Conservation (phyloP, 192 early-diverging fungal species). For the Entomortierella lignicola region DNA sequence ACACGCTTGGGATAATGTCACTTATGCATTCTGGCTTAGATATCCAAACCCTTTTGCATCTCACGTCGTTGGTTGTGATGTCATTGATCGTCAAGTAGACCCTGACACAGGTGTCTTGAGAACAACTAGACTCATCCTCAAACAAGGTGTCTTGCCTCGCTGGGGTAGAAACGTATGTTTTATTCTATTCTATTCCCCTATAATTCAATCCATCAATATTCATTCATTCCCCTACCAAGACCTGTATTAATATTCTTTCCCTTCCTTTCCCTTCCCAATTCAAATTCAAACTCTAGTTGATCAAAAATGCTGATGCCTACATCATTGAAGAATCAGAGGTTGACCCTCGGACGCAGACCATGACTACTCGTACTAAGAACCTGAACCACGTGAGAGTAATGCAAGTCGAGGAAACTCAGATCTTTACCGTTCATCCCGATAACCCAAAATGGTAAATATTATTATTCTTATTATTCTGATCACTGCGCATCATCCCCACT, state of each 20-base stretch:
- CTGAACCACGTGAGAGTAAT: conserved; percentile 93
- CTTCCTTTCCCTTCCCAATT: neutral
- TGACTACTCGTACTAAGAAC: conserved; percentile 89
- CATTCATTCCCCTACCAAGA: neutral
- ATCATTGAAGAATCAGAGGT: conserved; percentile 92
- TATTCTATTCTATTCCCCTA: neutral
- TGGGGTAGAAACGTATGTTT: conserved; percentile 78
- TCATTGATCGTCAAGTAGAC: conserved; percentile 89
- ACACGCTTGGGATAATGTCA: conserved; percentile 86
- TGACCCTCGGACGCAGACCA: conserved; percentile 77
- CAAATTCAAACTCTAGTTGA: conserved; percentile 63
- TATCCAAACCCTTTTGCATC: conserved; percentile 98
- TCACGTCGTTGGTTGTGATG: conserved; percentile 94
- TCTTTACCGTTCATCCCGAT: conserved; percentile 67
- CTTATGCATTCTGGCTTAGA: conserved; percentile 90
- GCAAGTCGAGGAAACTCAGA: conserved; percentile 94
- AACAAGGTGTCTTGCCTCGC: conserved; percentile 86
- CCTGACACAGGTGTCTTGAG: conserved; percentile 80
- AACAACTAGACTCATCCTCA: conserved; percentile 91
- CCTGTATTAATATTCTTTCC: neutral
- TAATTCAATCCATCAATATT: neutral
- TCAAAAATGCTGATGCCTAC: conserved; percentile 86
- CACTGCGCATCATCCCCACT: neutral
- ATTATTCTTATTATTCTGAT: neutral
- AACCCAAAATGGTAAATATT: conserved; percentile 54